Evolutionary conservation across 2,329 filamentous ascomycete species (phyloP).

Genomic region (Diaporthe velutina): DNA sequence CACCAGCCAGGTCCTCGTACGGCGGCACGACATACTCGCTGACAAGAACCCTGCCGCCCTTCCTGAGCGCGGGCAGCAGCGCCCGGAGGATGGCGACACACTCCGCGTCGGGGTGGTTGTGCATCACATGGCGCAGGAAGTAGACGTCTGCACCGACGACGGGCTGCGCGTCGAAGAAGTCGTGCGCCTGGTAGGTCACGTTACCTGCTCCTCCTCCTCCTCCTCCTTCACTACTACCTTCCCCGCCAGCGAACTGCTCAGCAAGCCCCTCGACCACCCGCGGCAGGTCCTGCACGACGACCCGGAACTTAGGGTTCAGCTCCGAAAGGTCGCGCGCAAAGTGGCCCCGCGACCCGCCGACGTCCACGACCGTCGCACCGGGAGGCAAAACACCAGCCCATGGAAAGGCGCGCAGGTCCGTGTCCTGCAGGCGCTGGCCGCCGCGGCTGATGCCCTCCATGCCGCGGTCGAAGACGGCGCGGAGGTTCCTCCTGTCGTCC

Average conservation of each 20-base stretch:
- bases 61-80: not conserved
- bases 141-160: constrained; percentile 53
- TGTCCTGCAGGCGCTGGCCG: constrained; percentile 12
- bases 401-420: not conserved
- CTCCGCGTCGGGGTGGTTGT: constrained; percentile 58
- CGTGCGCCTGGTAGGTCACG: constrained; percentile 48
- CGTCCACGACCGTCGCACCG: constrained; percentile 11
- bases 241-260: not conserved
- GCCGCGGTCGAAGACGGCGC: not conserved
- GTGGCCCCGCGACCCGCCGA: constrained; percentile 12
- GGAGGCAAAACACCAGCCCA: not conserved
- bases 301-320: not conserved
- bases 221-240: not conserved
- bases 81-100: constrained; percentile 47
- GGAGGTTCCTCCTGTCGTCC: not conserved
- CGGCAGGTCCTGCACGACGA: constrained; percentile 25
- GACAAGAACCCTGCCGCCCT: not conserved
- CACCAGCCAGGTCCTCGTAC: not conserved
- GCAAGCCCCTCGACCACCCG: constrained; percentile 8
- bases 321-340: not conserved
- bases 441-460: constrained; percentile 19
- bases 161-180: constrained; percentile 57
- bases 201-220: not conserved
- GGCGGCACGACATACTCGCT: constrained; percentile 18
- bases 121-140: constrained; percentile 57